Evolutionary conservation across 352 stramenopile species (phyloP).

Genomic region (Pythium aphanidermatum): DNA sequence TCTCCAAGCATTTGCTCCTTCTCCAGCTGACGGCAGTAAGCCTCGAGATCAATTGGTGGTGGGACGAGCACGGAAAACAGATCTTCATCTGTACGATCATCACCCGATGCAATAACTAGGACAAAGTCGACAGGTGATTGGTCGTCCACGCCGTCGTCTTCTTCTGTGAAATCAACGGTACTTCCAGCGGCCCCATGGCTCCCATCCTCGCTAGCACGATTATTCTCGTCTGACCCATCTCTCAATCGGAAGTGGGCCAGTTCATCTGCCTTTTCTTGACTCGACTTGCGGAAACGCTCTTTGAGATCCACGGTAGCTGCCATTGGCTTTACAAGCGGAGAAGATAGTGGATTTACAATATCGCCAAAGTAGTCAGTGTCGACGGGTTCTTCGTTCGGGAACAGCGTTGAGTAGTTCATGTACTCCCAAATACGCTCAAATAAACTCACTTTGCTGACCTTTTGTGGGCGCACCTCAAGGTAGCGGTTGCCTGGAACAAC

Average conservation of each 20-base stretch:
- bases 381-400: constrained; percentile 55
- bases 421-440: constrained; percentile 84
- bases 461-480: constrained; percentile 70
- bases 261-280: constrained; percentile 12
- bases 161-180: background rate
- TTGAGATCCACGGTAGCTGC: constrained; percentile 10
- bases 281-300: constrained; percentile 15
- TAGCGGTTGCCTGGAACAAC: constrained; percentile 73
- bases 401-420: constrained; percentile 68
- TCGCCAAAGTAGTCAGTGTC: constrained; percentile 74
- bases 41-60: constrained; percentile 74
- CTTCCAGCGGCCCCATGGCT: background rate
- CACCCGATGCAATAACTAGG: constrained; percentile 76
- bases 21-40: constrained; percentile 69
- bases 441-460: constrained; percentile 72
- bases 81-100: constrained; percentile 81
- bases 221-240: background rate
- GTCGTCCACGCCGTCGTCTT: background rate
- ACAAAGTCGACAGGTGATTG: constrained; percentile 61
- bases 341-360: constrained; percentile 29
- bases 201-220: background rate
- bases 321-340: constrained; percentile 39
- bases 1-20: constrained; percentile 43
- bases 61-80: constrained; percentile 73
- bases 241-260: constrained; percentile 15